Evolutionary conservation across 805 yeast species (phyloP).

Genomic region (Metschnikowia noctiluminum): DNA sequence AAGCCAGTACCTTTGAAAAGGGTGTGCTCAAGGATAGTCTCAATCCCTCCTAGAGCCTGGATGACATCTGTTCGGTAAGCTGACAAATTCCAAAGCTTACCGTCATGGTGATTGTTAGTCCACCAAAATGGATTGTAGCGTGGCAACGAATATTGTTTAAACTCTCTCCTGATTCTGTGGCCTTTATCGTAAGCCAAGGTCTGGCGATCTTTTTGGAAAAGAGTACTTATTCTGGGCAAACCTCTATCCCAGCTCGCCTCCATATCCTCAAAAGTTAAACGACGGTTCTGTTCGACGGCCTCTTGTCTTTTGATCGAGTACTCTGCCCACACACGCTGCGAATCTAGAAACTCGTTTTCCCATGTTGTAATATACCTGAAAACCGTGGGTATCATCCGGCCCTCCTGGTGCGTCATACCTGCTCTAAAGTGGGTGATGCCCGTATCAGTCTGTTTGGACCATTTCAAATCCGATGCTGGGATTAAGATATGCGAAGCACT

Average conservation of each 20-base stretch:
- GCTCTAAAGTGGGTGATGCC: constrained; percentile 93
- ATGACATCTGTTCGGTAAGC: constrained; percentile 94
- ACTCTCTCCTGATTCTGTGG: constrained; percentile 77
- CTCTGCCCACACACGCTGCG: constrained; percentile 97
- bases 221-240: constrained; percentile 89
- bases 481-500: constrained; percentile 95
- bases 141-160: constrained; percentile 66
- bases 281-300: constrained; percentile 78
- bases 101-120: constrained; percentile 92
- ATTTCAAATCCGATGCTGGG: constrained; percentile 86
- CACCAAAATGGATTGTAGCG: constrained; percentile 94
- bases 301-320: constrained; percentile 87
- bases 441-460: constrained; percentile 91
- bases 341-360: constrained; percentile 94
- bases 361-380: constrained; percentile 91
- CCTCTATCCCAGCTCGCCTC: constrained; percentile 97
- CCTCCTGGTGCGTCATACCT: constrained; percentile 84
- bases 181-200: constrained; percentile 95
- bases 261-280: constrained; percentile 87
- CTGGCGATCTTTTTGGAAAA: constrained; percentile 92
- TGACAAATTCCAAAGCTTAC: constrained; percentile 89
- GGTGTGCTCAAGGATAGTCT: constrained; percentile 92
- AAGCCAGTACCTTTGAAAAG: constrained; percentile 96
- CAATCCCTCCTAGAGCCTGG: constrained; percentile 96
- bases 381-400: constrained; percentile 83